Evolutionary conservation across 768 basidiomycete species (phyloP).

Genomic region (Mycena chlorophos): DNA sequence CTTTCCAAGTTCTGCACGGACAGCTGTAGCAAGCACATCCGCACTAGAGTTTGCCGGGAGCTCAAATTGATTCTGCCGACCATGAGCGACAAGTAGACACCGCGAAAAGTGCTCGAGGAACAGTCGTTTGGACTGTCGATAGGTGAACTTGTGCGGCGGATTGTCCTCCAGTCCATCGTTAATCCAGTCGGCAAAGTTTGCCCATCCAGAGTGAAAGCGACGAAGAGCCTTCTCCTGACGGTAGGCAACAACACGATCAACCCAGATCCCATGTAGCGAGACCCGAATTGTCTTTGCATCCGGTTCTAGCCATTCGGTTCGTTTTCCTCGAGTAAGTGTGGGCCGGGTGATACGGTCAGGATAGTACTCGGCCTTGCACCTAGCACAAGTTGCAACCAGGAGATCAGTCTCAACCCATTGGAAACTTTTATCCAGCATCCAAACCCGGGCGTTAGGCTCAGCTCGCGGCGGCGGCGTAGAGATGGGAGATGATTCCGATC

Average conservation of each 20-base stretch:
- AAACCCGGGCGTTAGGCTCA: neutral
- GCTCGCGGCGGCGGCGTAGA: neutral
- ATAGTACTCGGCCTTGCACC: constrained; percentile 24
- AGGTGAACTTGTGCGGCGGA: constrained; percentile 13
- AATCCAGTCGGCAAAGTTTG: constrained; percentile 30
- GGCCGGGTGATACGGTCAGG: constrained; percentile 23
- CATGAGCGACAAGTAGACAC: constrained; percentile 29
- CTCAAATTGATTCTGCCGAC: constrained; percentile 10
- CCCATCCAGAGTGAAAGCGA: constrained; percentile 29
- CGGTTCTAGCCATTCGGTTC: constrained; percentile 12
- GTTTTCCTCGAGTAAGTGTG: constrained; percentile 1
- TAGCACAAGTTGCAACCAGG: constrained; percentile 12
- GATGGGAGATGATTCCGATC: constrained; percentile 1
- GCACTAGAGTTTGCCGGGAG: constrained; percentile 21
- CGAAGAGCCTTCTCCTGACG: constrained; percentile 28
- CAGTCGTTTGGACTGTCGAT: constrained; percentile 25
- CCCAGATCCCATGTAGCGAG: constrained; percentile 29
- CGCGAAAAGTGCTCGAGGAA: constrained; percentile 13
- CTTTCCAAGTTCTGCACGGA: constrained; percentile 20
- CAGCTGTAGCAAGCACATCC: constrained; percentile 2
- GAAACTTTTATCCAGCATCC: constrained; percentile 7
- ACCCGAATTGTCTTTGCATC: constrained; percentile 25
- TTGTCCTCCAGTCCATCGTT: constrained; percentile 24
- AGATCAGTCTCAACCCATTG: constrained; percentile 8
- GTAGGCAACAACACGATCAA: constrained; percentile 24